phyloP scores from a whole-genome alignment of 2,329 filamentous ascomycete genomes.

The Monilinia fructicola region DNA sequence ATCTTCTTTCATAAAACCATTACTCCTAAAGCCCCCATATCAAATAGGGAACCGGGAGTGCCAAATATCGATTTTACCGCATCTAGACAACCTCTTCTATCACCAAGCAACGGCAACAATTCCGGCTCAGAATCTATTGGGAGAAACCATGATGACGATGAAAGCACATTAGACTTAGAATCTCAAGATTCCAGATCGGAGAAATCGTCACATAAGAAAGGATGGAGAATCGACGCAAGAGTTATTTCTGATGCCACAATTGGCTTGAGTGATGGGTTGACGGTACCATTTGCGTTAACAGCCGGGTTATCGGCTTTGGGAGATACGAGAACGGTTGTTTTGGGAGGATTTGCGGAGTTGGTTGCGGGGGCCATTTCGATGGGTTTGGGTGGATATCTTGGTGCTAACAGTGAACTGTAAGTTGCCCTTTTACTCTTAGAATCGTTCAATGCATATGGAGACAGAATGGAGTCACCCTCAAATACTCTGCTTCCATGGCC shows the following conservation, averaged over 20 bases:
- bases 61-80: slow-evolving; percentile 25
- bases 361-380: slow-evolving; percentile 62
- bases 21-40: slow-evolving; percentile 18
- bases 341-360: slow-evolving; percentile 60
- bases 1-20: slow-evolving; percentile 36
- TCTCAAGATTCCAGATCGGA: slow-evolving; percentile 27
- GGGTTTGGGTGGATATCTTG: slow-evolving; percentile 61
- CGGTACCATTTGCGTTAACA: slow-evolving; percentile 62
- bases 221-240: slow-evolving; percentile 38
- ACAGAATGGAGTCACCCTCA: neutral
- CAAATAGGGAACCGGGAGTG: slow-evolving; percentile 6
- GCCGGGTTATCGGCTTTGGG: slow-evolving; percentile 54
- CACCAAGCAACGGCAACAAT: neutral
- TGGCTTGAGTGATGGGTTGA: slow-evolving; percentile 61
- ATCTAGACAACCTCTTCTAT: slow-evolving; percentile 30
- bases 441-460: too few species aligned
- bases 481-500: neutral
- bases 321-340: slow-evolving; percentile 54
- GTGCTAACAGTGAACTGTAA: slow-evolving; percentile 49
- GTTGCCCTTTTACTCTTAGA: slow-evolving; percentile 22
- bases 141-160: neutral
- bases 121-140: slow-evolving; percentile 10
- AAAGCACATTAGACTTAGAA: slow-evolving; percentile 34
- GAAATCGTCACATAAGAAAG: slow-evolving; percentile 32
- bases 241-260: slow-evolving; percentile 57